Base-by-base conservation (phyloP, 192 early-diverging fungal genomes). In the Entomortierella parvispora region DNA sequence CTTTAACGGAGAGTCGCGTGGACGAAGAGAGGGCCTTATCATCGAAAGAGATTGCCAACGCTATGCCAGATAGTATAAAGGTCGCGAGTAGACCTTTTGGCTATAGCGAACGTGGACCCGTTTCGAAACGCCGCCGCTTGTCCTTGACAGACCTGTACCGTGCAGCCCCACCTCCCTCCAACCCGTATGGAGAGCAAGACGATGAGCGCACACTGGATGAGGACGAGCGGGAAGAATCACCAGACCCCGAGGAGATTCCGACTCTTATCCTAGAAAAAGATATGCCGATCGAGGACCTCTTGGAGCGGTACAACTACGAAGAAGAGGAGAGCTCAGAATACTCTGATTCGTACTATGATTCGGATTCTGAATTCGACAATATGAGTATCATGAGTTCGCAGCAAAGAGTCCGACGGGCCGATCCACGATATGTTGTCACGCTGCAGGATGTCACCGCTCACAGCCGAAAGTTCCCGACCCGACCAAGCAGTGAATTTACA, bases 251-350 rank as follows among this genome's bases (percentile, higher is more conserved):
- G 40, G 83, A 77, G 15, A 26, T 72, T 22, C 2, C 40, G 17
- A 62, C 17, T 23, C 31, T 68, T 18, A 56, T 74, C 22, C 48
- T 44, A n/a, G 57, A 79, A 32, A 63, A 65, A 49, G 69, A 82
- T 22, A 63, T 86, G 47, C 69, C 83, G 1, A 82, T 86, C 45
- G 80, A 80, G 23, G 58, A 76, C 22, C 55, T 88, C 7, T 63
- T 88, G 18, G 75, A 79, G 10, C 63, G 58, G 40, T 83, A 83
- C 55, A 53, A 32, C 4, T 76, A 76, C 34, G 72, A 76, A 44
- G 58, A 51, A 44, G 58, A 51, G 4, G 58, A 60, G n/a, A 76
- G 72, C 52, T 76, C 72, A 1, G 72, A 76, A 31, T 68, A 76
- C 17, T 76, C 72, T 17, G 72, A 76, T 29, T 76, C 72, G 0